phyloP scores from a whole-genome alignment of 2,329 filamentous ascomycete species.

The Whalleya microplaca region DNA sequence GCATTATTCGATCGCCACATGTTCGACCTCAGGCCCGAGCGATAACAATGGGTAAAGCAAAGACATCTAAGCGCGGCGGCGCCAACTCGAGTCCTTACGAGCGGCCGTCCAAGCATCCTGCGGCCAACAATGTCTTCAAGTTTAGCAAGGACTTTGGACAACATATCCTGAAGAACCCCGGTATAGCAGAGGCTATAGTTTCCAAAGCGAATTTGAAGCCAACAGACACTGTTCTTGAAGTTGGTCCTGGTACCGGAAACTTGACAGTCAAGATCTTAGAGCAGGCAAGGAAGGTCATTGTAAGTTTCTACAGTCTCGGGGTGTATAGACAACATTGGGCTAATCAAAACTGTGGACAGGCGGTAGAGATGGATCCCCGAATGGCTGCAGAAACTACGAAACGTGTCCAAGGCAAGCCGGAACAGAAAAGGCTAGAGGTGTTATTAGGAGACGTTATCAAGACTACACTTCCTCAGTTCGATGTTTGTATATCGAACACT shows the following conservation, averaged over 20 bases:
- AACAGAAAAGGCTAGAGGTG: conserved; percentile 83
- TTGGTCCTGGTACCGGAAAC: conserved; percentile 80
- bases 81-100: conserved; percentile 47
- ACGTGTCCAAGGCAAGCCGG: conserved; percentile 86
- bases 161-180: conserved; percentile 92
- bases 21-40: background rate
- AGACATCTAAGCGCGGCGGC: conserved; percentile 42
- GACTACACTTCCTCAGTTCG: conserved; percentile 71
- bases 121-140: conserved; percentile 87
- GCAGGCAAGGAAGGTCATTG: conserved; percentile 76
- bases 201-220: conserved; percentile 89
- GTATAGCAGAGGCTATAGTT: conserved; percentile 70
- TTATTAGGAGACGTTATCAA: conserved; percentile 94
- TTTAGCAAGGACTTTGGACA: conserved; percentile 85
- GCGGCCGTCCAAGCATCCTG: conserved; percentile 39
- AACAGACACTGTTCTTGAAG: conserved; percentile 86
- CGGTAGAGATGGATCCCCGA: conserved; percentile 90
- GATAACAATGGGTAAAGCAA: conserved; percentile 45
- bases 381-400: conserved; percentile 97
- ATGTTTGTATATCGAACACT: conserved; percentile 82
- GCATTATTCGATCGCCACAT: background rate
- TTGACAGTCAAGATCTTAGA: conserved; percentile 88
- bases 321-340: conserved; percentile 16
- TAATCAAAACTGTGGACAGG: conserved; percentile 52
- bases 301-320: conserved; percentile 36